A percentile compares a stretch with the other conserved stretches of the same genome.
These are phyloP conservation scores for Endogone sp. DNA, from an alignment of 192 early-diverging fungal species.

Conservation along the genomic window DNA sequence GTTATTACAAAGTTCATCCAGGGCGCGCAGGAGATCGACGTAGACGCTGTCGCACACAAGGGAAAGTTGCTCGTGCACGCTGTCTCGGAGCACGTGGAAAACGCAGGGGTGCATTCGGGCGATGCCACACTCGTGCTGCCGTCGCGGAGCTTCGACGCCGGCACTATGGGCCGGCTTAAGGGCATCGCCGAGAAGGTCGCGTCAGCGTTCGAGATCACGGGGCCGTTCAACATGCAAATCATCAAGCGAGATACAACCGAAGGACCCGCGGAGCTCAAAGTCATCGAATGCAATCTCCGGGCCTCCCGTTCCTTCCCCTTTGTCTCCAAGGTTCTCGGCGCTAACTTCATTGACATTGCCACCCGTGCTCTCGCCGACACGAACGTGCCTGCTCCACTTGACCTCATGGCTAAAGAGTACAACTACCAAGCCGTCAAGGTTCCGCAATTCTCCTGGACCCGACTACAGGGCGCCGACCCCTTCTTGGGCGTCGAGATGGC, in stretches of 20 bases:
- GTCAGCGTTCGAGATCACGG: slow-evolving; percentile 89
- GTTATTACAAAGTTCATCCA: slow-evolving; percentile 97
- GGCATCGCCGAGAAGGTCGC: slow-evolving; percentile 85
- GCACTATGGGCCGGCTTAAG: slow-evolving; percentile 60
- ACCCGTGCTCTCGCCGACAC: slow-evolving; percentile 74
- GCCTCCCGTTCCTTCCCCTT: slow-evolving; percentile 98
- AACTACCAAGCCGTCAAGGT: slow-evolving; percentile 89
- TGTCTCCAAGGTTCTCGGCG: slow-evolving; percentile 89
- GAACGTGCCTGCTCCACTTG: slow-evolving; percentile 49
- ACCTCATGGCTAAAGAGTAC: slow-evolving; percentile 53
- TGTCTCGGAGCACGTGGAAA: slow-evolving; percentile 95
- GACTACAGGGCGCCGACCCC: slow-evolving; percentile 92
- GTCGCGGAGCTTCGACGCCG: slow-evolving; percentile 48
- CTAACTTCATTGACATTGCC: slow-evolving; percentile 90
- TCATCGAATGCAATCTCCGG: slow-evolving; percentile 98
- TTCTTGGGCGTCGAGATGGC: slow-evolving; percentile 99
- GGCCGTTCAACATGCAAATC: slow-evolving; percentile 99
- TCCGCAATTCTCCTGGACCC: slow-evolving; percentile 95
- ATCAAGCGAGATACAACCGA: slow-evolving; percentile 57
- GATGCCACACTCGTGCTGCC: slow-evolving; percentile 94
- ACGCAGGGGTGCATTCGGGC: slow-evolving; percentile 97
- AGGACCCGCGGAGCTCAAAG: slow-evolving; percentile 64
- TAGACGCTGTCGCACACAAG: slow-evolving; percentile 87
- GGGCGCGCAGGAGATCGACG: slow-evolving; percentile 91
- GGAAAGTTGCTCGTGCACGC: slow-evolving; percentile 85